Base-by-base conservation (phyloP, 2,329 filamentous ascomycete species). In the Sarocladium kiliense region DNA sequence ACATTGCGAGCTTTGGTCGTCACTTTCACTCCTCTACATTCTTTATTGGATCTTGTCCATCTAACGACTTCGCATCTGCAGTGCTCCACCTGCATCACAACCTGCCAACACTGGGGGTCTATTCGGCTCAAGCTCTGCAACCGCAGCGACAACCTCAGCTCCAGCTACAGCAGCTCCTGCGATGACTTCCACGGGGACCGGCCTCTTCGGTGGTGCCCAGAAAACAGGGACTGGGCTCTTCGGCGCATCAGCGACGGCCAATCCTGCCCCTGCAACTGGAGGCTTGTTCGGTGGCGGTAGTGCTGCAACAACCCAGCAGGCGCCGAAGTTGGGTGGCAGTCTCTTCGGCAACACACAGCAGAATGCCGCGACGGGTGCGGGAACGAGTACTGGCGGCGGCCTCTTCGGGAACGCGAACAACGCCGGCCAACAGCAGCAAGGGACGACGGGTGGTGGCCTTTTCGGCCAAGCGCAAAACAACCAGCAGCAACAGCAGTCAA, bases 51-150 rank as follows among this genome's bases (percentile, higher is more conserved):
- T 54, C 54, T 54, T 36, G 34, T 50, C 36, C 42, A 53, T 3
- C 47, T 51, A 51, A 61, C 58, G 50, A 30, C 55, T 47, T 59
- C 66, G 44, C 47, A 18, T 12, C 4, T 23, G 30, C 30, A 51
- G 47, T 27, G 47, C 47, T 36, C 47, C 47, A 18, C 47, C 47
- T 51, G 47, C 47, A 9, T 51, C 65, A 16, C 66, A 71, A 55
- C 65, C 71, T 50, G 62, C 71, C 30, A 65, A 69, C 37, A 57
- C 70, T 19, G 66, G 66, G 14, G 66, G 68, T 50, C 66, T 76
- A 16, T 73, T 75, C 58, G 71, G 71, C 49, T 66, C 68, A 42
- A 58, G 60, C 53, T 59, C 62, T 61, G 54, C 60, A 45, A 59
- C 60, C 9, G 18, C 47, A 4, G 30, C 12, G 3, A 23, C 26